Base-by-base conservation (phyloP, 352 stramenopile species). In the Phytophthora litchii region DNA sequence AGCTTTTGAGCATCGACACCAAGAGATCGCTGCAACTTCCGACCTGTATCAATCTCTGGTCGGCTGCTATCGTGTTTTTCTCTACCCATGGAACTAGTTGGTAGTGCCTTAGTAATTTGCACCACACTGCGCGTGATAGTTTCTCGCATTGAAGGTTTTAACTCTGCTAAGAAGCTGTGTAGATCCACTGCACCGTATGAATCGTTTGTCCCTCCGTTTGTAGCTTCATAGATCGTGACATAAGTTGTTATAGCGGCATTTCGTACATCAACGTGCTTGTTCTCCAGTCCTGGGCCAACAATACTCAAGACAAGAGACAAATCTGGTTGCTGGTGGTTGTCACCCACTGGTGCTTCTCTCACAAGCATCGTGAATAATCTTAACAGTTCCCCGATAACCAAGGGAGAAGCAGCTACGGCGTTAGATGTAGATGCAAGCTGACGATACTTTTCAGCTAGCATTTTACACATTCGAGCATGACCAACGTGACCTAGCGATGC, bases 241-340 rank as follows among this genome's bases (percentile, higher is more conserved):
- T 92, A 94, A 6, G 78, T 82, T 0, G 75, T 64, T 13, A 91
- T 86, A 0, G 85, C 85, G 0, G 70, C 83, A 27, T 85, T 94
- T 1, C 83, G 79, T 1, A 94, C 77, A 20, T 94, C 85, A 4
- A 94, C 83, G 48, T 94, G 85, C 31, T 94, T 94, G 72, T 91
- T 92, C 25, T 91, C 85, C 19, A 94, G 72, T 1, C 79, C 80
- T 0, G 73, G 70, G 0, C 68, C 56, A 14, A 92, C 74, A 11
- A 90, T 54, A 3, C 48, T 25, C 13, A 91, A 45, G 17, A 94
- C 78, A 14, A 75, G 34, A 1, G 43, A 20, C 14, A 87, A 32
- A 27, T 86, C 72, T 11, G 76, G 70, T 3, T 70, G 37, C 16
- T 57, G 20, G 9, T 59, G 49, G 21, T 12, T 67, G 1, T 21